Conservation (phyloP, 805 yeast species). For the Candida pseudoglaebosa region DNA sequence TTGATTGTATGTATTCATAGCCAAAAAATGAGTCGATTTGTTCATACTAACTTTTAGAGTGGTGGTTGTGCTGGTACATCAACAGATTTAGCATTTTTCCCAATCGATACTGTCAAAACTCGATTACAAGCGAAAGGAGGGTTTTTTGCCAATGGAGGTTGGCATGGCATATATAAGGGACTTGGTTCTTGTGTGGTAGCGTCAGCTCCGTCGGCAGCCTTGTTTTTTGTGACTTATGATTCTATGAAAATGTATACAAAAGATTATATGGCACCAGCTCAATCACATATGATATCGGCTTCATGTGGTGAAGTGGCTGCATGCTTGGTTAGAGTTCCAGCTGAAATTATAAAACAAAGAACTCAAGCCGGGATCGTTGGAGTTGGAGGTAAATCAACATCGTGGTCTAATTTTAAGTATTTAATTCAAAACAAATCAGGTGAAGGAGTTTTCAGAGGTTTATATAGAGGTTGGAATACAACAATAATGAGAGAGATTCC, state of each 20-base stretch:
- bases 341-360: constrained; percentile 92
- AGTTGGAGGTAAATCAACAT: constrained; percentile 43
- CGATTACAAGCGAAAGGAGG: constrained; percentile 95
- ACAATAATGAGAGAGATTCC: constrained; percentile 96
- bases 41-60: constrained; percentile 32
- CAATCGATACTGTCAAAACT: constrained; percentile 93
- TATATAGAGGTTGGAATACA: constrained; percentile 90
- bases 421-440: constrained; percentile 64
- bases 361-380: constrained; percentile 58
- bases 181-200: constrained; percentile 92
- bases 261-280: constrained; percentile 23
- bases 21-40: not conserved
- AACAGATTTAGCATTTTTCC: constrained; percentile 91
- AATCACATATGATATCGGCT: constrained; percentile 81
- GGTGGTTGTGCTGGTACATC: constrained; percentile 98
- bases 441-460: constrained; percentile 72
- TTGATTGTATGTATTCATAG: constrained; percentile 2
- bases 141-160: constrained; percentile 89
- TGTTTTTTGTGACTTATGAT: constrained; percentile 72
- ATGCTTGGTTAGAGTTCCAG: constrained; percentile 92
- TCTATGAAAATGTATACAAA: constrained; percentile 50
- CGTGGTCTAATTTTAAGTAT: constrained; percentile 63
- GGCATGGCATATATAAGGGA: constrained; percentile 86
- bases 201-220: constrained; percentile 71
- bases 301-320: constrained; percentile 91